Conservation (phyloP, 305 asterid species). For the Solanum aculeatissimum region DNA sequence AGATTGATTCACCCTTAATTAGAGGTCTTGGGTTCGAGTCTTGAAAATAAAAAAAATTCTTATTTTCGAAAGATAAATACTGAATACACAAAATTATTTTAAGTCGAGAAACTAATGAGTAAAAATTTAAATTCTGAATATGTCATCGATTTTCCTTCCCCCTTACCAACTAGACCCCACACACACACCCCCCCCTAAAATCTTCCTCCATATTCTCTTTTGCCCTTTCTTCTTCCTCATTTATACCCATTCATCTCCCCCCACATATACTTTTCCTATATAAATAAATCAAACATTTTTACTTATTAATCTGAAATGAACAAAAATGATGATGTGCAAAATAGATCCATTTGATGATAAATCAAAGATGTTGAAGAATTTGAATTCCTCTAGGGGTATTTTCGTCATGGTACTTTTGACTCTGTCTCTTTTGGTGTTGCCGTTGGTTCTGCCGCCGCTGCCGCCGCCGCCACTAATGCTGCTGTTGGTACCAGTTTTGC, state of each 20-base stretch:
- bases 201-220: neutral
- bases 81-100: no score
- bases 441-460: neutral
- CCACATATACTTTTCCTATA: neutral
- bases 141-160: rapidly evolving
- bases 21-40: no score
- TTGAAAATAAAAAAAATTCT: no score
- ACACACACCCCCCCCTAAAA: neutral
- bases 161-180: neutral
- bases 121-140: neutral
- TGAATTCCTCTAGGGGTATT: neutral
- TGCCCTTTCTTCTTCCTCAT: neutral
- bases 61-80: no score
- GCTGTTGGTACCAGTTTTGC: neutral
- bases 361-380: neutral
- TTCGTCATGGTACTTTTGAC: neutral
- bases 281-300: neutral
- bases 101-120: no score
- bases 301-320: neutral
- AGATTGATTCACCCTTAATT: no score
- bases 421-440: neutral
- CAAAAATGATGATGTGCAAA: neutral
- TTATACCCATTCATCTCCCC: neutral
- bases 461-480: neutral
- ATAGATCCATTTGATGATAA: neutral